A percentile compares a stretch with the other conserved stretches of the same genome.
These are phyloP conservation scores for Blastocystis sp. DNA, from an alignment of 352 stramenopile genomes.

Conservation along the genomic window DNA sequence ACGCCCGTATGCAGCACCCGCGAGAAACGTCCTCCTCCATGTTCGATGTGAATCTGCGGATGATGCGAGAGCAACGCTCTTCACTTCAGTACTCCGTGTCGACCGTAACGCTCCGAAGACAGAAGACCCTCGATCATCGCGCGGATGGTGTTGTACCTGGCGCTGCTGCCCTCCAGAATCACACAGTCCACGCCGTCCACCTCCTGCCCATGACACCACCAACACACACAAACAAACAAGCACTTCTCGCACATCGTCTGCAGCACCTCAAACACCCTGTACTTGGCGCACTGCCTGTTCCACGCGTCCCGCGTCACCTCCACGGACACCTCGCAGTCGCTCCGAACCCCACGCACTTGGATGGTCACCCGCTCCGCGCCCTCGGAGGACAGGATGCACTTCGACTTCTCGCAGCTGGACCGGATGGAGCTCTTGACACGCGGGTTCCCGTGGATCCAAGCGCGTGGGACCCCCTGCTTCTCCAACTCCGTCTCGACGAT, in stretches of 20 bases:
- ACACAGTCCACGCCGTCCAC: neutral
- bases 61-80: neutral
- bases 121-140: neutral
- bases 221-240: neutral
- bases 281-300: neutral
- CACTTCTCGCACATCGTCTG: neutral
- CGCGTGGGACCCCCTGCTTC: neutral
- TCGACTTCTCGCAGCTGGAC: neutral
- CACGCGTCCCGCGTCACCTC: neutral
- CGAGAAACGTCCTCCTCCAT: conserved; percentile 38
- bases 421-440: neutral
- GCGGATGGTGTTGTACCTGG: neutral
- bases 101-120: neutral
- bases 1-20: conserved; percentile 31
- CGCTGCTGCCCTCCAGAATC: conserved; percentile 26
- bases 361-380: neutral
- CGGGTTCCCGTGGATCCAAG: neutral
- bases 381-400: conserved; percentile 6
- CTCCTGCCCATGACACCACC: neutral
- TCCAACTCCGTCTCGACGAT: conserved; percentile 4
- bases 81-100: neutral
- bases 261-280: neutral
- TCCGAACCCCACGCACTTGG: neutral
- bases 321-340: neutral
- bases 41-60: conserved; percentile 9